A percentile compares a stretch with the other conserved stretches of the same genome.
These are phyloP conservation scores for Aspergillus viridinutans DNA, from an alignment of 2,329 filamentous ascomycete species.

Conservation along the genomic window DNA sequence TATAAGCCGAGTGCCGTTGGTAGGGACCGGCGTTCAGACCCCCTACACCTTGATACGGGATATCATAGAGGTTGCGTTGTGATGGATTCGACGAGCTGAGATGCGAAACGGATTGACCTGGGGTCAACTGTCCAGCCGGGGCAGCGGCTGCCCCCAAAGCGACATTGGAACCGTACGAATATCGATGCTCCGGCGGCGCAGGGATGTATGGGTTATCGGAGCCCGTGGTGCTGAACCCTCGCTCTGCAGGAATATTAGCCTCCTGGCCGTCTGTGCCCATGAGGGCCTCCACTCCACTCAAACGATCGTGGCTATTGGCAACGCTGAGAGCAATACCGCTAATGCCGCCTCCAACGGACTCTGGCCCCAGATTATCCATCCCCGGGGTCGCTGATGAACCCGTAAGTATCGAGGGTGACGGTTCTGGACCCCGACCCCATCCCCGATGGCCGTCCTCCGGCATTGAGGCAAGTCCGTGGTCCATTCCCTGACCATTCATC, in stretches of 20 bases:
- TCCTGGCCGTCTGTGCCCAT: slow-evolving; percentile 34
- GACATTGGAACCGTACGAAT: slow-evolving; percentile 36
- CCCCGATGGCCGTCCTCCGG: slow-evolving; percentile 7
- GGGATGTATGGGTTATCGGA: slow-evolving; percentile 38
- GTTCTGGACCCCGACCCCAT: slow-evolving; percentile 15
- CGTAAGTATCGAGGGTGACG: slow-evolving; percentile 30
- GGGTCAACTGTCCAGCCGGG: slow-evolving; percentile 30
- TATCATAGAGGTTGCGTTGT: slow-evolving; percentile 48
- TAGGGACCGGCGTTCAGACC: slow-evolving; percentile 62
- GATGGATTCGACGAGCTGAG: slow-evolving; percentile 34
- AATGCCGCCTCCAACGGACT: slow-evolving; percentile 60
- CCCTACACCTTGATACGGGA: slow-evolving; percentile 27
- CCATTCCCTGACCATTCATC: background rate
- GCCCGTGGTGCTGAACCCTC: slow-evolving; percentile 30
- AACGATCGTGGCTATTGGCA: slow-evolving; percentile 60
- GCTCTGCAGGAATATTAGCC: slow-evolving; percentile 31
- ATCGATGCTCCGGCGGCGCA: slow-evolving; percentile 24
- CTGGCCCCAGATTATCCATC: slow-evolving; percentile 62
- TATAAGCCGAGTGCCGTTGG: slow-evolving; percentile 53
- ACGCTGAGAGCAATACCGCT: slow-evolving; percentile 64
- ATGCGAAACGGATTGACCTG: slow-evolving; percentile 20
- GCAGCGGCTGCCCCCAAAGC: slow-evolving; percentile 32
- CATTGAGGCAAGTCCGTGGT: slow-evolving; percentile 10
- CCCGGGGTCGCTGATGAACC: slow-evolving; percentile 53
- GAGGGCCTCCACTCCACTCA: slow-evolving; percentile 62